A percentile compares a stretch with the other conserved stretches of the same genome.
Conservation (phyloP, 108 stramenopile genomes). For the Poteriospumella lacustris region DNA sequence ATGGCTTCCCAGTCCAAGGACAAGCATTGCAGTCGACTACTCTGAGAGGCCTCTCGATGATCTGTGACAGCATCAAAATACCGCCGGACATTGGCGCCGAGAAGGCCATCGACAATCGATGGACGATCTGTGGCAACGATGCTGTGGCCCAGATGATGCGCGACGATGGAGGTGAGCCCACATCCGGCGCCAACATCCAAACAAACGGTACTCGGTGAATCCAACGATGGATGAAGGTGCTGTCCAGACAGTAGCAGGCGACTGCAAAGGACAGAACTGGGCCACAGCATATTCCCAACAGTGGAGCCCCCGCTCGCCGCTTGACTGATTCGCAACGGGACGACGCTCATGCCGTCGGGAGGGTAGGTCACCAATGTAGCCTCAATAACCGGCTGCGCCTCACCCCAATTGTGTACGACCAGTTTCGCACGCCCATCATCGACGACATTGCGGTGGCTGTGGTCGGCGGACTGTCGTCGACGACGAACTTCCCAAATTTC, state of each 20-base stretch:
- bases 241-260: background rate
- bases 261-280: background rate
- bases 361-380: too few species aligned
- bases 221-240: background rate
- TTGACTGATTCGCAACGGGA: background rate
- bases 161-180: background rate
- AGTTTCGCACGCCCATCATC: too few species aligned
- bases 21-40: background rate
- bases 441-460: background rate
- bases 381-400: background rate
- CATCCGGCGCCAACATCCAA: conserved; percentile 18
- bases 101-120: background rate
- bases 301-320: background rate
- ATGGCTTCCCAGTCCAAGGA: background rate
- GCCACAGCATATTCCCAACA: background rate
- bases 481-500: conserved; percentile 43
- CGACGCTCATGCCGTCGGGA: background rate
- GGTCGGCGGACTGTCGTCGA: background rate
- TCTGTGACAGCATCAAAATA: background rate
- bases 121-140: background rate
- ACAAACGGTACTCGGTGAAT: background rate
- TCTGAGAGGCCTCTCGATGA: background rate
- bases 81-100: background rate
- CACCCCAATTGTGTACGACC: conserved; percentile 4
- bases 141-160: too few species aligned